Evolutionary conservation across 331 rosid genomes (phyloP), one percentile per base, ranked within the genome.

Genomic region (Prunus yedoensis): DNA sequence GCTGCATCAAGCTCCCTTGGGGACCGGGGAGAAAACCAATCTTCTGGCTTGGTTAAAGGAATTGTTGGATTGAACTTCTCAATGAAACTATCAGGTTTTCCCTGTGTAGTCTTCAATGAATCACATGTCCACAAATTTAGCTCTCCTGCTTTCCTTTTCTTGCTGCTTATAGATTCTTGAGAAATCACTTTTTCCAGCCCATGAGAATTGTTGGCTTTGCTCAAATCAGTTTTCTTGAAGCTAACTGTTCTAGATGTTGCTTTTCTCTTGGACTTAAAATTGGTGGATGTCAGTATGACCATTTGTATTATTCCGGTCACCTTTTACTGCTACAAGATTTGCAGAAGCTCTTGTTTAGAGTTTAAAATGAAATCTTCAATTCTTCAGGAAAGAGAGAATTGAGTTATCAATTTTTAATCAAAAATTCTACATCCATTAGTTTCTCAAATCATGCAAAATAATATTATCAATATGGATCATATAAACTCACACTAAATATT

Each of bases 1-100:
- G 96, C 98, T 9, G 71, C 77, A 30, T 82, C 74, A 27, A 60
- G 85, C 74, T 84, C 87, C 9, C 53, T 47, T 58, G 65, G 76
- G 15, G 83, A 61, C 71, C 47, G 82, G 3, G 87, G 80, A 65
- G 88, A 65, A 21, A 53, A 53, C 72, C 71, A 59, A 25, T 32
- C 60, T 18, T 56, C 73, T 60, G 41, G 38, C 66, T 60, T 60
- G 21, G 57, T 16, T 15, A 20, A 68, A 66, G 66, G 54, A 69
- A 60, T 46, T 13, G 70, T 47, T 25, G 71, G 66, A 53, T 21
- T 79, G 53, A 12, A 66, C 41, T 68, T 67, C 21, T 66, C 77
- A 21, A 41, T 4, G 23, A 66, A 59, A 4, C 58, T 76, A 53
- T 81, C 46, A 18, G 41, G 73, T 74, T 80, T 61, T 75, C 68